Evolutionary conservation across 1,139 yeast species (phyloP).

Genomic region (Arxiozyma bovina): DNA sequence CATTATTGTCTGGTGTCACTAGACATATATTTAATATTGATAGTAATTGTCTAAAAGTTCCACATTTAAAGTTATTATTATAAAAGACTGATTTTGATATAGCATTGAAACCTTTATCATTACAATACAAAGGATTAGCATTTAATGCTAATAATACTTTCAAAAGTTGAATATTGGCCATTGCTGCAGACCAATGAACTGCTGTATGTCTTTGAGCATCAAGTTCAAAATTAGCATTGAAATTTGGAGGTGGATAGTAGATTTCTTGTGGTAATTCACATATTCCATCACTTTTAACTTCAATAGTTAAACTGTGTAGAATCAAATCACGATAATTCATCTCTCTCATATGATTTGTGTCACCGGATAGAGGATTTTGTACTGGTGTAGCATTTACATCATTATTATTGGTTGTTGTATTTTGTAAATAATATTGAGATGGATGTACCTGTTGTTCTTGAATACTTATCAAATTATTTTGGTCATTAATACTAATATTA

Average conservation of each 20-base stretch:
- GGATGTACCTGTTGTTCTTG: constrained; percentile 19
- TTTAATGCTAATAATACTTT: constrained; percentile 60
- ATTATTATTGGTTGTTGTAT: neutral
- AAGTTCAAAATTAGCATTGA: constrained; percentile 74
- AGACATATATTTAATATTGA: constrained; percentile 63
- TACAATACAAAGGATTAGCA: constrained; percentile 70
- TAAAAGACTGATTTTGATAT: constrained; percentile 75
- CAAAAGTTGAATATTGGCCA: constrained; percentile 70
- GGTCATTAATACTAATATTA: neutral
- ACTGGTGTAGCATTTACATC: neutral
- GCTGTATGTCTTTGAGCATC: constrained; percentile 97
- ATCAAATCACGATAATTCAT: constrained; percentile 26
- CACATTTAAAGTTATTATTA: constrained; percentile 76
- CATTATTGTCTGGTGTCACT: constrained; percentile 62
- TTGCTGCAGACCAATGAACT: constrained; percentile 93
- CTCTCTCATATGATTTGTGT: constrained; percentile 4
- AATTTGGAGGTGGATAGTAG: constrained; percentile 66
- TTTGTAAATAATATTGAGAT: neutral
- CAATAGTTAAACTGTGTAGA: constrained; percentile 39
- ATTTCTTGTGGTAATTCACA: constrained; percentile 65
- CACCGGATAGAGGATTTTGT: neutral
- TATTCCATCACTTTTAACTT: constrained; percentile 48
- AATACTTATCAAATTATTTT: neutral
- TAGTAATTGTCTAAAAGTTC: constrained; percentile 64
- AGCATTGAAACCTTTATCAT: constrained; percentile 74